phyloP scores from a whole-genome alignment of 345 rosid species.

The Geranium rotundifolium region DNA sequence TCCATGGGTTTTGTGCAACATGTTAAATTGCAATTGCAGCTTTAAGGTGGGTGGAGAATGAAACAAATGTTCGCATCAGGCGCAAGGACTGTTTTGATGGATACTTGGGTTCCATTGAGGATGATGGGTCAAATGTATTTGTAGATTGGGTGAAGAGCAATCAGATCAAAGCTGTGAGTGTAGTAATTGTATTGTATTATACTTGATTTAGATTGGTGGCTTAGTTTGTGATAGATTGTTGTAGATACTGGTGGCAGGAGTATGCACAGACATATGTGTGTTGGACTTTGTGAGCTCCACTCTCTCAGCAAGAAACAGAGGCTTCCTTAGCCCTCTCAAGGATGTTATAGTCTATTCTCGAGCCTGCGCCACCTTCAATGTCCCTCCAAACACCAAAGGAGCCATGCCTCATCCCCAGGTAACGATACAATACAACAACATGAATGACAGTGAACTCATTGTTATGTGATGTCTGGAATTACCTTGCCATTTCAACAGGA shows the following conservation, averaged over 20 bases:
- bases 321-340: constrained; percentile 35
- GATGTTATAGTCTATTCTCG: constrained; percentile 39
- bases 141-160: constrained; percentile 34
- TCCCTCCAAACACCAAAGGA: constrained; percentile 36
- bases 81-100: constrained; percentile 47
- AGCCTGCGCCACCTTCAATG: constrained; percentile 50
- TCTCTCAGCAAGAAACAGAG: constrained; percentile 41
- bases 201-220: not conserved
- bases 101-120: constrained; percentile 38
- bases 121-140: constrained; percentile 40
- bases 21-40: constrained; percentile 16
- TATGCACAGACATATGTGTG: constrained; percentile 55
- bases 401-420: constrained; percentile 48
- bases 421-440: too few species aligned
- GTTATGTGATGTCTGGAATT: too few species aligned
- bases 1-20: too few species aligned
- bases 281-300: constrained; percentile 53
- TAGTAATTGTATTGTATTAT: too few species aligned
- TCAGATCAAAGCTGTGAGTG: constrained; percentile 32
- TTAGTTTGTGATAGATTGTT: too few species aligned
- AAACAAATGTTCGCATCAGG: constrained; percentile 30
- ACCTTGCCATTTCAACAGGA: too few species aligned
- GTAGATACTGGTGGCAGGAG: constrained; percentile 44
- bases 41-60: constrained; percentile 34
- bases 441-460: too few species aligned